A percentile compares a stretch with the other conserved stretches of the same genome.
phyloP scores from a whole-genome alignment of 1,139 yeast genomes.

The Nematodospora anomalae region DNA sequence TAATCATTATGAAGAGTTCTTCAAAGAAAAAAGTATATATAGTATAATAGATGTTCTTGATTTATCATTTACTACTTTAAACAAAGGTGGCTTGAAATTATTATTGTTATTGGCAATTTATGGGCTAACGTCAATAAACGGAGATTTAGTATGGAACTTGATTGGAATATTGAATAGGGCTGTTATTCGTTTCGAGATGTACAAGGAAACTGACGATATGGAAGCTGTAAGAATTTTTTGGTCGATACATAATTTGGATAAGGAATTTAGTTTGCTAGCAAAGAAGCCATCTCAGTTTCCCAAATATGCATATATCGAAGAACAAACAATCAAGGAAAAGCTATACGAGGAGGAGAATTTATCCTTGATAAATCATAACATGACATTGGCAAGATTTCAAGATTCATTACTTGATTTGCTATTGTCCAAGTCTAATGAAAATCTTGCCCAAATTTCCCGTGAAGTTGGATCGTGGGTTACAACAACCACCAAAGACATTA shows the following conservation, averaged over 20 bases:
- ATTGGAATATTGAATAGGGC: slow-evolving; percentile 36
- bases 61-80: slow-evolving; percentile 18
- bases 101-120: slow-evolving; percentile 35
- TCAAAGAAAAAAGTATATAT: slow-evolving; percentile 34
- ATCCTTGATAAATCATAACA: slow-evolving; percentile 22
- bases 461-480: slow-evolving; percentile 42
- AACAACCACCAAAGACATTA: slow-evolving; percentile 28
- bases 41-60: slow-evolving; percentile 37
- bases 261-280: slow-evolving; percentile 35
- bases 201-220: slow-evolving; percentile 14
- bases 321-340: slow-evolving; percentile 14
- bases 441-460: slow-evolving; percentile 19
- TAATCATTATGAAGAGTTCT: slow-evolving; percentile 25
- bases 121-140: slow-evolving; percentile 29
- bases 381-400: slow-evolving; percentile 23
- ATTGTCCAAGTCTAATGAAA: slow-evolving; percentile 9
- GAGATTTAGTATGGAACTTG: slow-evolving; percentile 34
- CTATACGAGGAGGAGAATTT: slow-evolving; percentile 21
- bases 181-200: slow-evolving; percentile 26
- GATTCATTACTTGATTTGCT: slow-evolving; percentile 21
- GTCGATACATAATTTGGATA: slow-evolving; percentile 42
- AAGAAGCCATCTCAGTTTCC: slow-evolving; percentile 40
- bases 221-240: slow-evolving; percentile 33
- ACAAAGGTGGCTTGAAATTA: slow-evolving; percentile 23
- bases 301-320: slow-evolving; percentile 19